Conservation (phyloP, 352 stramenopile genomes). For the Pythium biforme region DNA sequence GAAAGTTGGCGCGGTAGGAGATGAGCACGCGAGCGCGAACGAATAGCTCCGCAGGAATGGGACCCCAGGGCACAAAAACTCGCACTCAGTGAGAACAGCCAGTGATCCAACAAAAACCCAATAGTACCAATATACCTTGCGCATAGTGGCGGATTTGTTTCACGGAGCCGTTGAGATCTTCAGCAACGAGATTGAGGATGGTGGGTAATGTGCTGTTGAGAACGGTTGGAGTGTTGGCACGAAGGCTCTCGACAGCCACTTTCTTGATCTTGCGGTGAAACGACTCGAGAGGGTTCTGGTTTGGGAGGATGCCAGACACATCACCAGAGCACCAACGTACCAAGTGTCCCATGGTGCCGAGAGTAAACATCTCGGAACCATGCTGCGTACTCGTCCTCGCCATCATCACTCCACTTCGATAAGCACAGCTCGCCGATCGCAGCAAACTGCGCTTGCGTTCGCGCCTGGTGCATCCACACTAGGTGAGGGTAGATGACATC, state of each 20-base stretch:
- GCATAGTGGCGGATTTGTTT: too few species aligned
- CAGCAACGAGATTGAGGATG: too few species aligned
- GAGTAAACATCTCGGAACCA: neutral
- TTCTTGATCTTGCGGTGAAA: constrained; percentile 1
- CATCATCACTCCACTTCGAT: neutral
- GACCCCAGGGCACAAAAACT: too few species aligned
- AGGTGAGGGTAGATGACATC: neutral
- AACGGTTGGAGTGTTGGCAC: neutral
- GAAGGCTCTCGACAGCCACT: neutral
- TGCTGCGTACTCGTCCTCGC: neutral
- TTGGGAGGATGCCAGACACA: neutral
- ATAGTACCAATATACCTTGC: too few species aligned
- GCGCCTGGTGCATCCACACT: neutral
- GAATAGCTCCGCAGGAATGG: too few species aligned
- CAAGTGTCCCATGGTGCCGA: neutral
- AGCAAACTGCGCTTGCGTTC: neutral
- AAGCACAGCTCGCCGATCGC: neutral
- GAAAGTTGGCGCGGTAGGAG: too few species aligned
- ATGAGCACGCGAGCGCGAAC: too few species aligned
- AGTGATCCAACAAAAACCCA: too few species aligned
- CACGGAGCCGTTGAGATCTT: too few species aligned
- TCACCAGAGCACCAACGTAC: neutral
- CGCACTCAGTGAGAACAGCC: too few species aligned
- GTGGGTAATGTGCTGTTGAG: neutral
- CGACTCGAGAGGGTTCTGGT: neutral